A percentile compares a stretch with the other conserved stretches of the same genome.
Conservation (phyloP, 225 moss, liverwort and hornwort genomes). For the Physcomitrium patens region DNA sequence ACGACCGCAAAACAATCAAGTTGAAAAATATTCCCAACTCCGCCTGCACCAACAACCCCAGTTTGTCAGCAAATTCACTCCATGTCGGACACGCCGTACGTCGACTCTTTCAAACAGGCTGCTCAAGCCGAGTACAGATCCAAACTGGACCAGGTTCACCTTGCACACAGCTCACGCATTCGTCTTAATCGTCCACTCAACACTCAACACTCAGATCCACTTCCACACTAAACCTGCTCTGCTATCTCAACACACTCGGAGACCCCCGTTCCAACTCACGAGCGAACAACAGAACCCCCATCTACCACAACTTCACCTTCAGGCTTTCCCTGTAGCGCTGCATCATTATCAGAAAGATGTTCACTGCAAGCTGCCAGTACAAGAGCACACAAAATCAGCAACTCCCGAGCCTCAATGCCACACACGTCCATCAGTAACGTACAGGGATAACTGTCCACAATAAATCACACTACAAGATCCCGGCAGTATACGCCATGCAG, state of each 20-base stretch:
- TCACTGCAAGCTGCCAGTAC: constrained; percentile 74
- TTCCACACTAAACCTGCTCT: too few relatives aligned
- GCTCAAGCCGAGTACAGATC: constrained; percentile 1
- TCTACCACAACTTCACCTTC: constrained; percentile 41
- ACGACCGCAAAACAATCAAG: constrained; percentile 81
- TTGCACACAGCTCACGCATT: too few relatives aligned
- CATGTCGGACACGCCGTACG: not conserved
- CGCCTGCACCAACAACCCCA: constrained; percentile 53
- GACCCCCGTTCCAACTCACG: not conserved
- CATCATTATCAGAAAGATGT: constrained; percentile 79
- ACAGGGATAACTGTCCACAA: constrained; percentile 6
- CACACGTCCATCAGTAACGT: constrained; percentile 19
- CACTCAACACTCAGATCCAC: too few relatives aligned
- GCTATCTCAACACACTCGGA: too few relatives aligned
- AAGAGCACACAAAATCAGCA: constrained; percentile 34
- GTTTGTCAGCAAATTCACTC: not conserved
- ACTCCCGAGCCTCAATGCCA: constrained; percentile 9
- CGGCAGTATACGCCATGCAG: constrained; percentile 12
- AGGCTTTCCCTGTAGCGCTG: constrained; percentile 87
- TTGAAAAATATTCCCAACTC: constrained; percentile 97
- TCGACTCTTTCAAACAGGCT: constrained; percentile 1
- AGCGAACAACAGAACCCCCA: not conserved
- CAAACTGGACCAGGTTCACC: not conserved
- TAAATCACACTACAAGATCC: constrained; percentile 14
- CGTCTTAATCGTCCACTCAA: too few relatives aligned